Conservation (phyloP, 805 yeast species). For the Suhomyces sp. region DNA sequence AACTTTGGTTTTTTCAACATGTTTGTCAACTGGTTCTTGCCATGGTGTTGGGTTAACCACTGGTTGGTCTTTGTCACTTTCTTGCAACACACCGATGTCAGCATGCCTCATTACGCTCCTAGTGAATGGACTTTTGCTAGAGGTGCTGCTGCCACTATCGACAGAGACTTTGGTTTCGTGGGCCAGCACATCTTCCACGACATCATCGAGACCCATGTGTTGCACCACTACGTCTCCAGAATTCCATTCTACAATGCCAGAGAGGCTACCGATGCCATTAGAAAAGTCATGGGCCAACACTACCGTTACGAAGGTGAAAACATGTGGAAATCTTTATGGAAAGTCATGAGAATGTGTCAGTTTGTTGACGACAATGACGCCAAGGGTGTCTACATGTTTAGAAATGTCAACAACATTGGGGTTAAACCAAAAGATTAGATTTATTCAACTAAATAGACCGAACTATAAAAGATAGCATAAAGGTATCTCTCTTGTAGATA, state of each 20-base stretch:
- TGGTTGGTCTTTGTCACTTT: slow-evolving; percentile 87
- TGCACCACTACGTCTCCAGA: slow-evolving; percentile 80
- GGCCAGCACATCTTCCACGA: slow-evolving; percentile 82
- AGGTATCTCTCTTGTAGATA: no score
- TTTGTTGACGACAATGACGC: slow-evolving; percentile 71
- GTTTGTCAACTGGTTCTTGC: slow-evolving; percentile 68
- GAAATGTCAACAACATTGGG: slow-evolving; percentile 59
- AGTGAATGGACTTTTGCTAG: slow-evolving; percentile 80
- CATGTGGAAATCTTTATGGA: slow-evolving; percentile 70
- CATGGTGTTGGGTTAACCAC: slow-evolving; percentile 79
- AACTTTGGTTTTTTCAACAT: slow-evolving; percentile 62
- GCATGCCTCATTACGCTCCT: slow-evolving; percentile 76
- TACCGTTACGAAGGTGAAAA: slow-evolving; percentile 65
- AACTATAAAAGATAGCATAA: not conserved
- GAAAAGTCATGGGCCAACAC: slow-evolving; percentile 81
- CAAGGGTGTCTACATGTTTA: slow-evolving; percentile 68
- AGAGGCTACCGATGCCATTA: slow-evolving; percentile 72
- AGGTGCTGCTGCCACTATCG: slow-evolving; percentile 89
- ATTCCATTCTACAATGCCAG: slow-evolving; percentile 89
- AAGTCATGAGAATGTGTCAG: slow-evolving; percentile 62
- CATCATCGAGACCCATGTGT: slow-evolving; percentile 86
- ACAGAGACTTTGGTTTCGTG: slow-evolving; percentile 76
- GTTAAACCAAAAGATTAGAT: slow-evolving; percentile 21
- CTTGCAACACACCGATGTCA: slow-evolving; percentile 78
- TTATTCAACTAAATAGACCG: not conserved